Percentiles rank a stretch among this genome's conserved stretches.
Evolutionary conservation across 2,329 filamentous ascomycete species (phyloP).

Genomic region (Xylariaceae sp.): DNA sequence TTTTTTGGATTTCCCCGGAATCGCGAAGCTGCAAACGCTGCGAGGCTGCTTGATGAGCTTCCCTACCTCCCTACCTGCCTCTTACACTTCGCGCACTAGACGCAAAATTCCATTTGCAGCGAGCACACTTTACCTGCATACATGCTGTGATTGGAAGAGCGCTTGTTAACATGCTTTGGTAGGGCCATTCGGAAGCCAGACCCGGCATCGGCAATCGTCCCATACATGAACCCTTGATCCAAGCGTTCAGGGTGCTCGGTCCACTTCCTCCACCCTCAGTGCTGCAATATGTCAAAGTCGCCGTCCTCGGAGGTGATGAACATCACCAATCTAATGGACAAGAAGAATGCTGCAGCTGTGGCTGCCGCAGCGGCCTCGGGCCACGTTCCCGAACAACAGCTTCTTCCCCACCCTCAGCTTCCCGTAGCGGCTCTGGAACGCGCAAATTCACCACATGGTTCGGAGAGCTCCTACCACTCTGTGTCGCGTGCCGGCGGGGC

Average conservation of each 20-base stretch:
- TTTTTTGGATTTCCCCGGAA: no score
- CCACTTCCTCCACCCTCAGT: slow-evolving; percentile 1
- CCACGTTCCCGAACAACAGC: slow-evolving; percentile 17
- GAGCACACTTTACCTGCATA: no score
- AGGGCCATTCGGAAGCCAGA: no score
- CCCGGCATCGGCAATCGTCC: neutral
- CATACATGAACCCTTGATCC: slow-evolving; percentile 7
- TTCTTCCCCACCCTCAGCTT: slow-evolving; percentile 21
- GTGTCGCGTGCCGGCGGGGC: slow-evolving; percentile 26
- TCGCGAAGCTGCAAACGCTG: no score
- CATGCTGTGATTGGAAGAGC: no score
- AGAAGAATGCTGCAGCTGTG: slow-evolving; percentile 20
- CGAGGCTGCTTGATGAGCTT: no score
- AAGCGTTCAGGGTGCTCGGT: slow-evolving; percentile 3
- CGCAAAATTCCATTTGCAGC: no score
- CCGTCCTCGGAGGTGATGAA: slow-evolving; percentile 26
- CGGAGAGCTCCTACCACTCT: slow-evolving; percentile 51
- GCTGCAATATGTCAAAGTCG: slow-evolving; percentile 22
- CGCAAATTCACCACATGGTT: slow-evolving; percentile 51
- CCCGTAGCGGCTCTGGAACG: slow-evolving; percentile 37
- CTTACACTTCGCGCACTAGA: no score
- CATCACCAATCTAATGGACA: slow-evolving; percentile 25
- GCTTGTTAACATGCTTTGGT: no score
- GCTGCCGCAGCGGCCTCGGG: slow-evolving; percentile 16
- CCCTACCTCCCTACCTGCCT: no score